Base-by-base conservation (phyloP, 179 eudicot genomes). In the Nepenthes alata region DNA sequence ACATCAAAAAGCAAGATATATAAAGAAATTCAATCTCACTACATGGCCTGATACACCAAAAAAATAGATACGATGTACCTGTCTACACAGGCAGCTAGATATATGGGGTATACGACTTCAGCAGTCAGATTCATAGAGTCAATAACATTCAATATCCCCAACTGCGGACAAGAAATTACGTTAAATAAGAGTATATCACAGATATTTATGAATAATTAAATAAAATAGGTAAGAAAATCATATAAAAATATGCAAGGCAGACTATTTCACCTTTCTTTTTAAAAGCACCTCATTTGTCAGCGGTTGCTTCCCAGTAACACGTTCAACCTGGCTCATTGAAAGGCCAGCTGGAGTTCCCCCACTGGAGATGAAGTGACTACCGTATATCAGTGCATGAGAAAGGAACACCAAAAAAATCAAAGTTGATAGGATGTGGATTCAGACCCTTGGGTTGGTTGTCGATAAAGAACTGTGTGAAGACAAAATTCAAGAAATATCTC, bases 401-500 rank as follows among this genome's bases (percentile, higher is more conserved):
- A 56, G 13, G 34, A 38, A 53, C 14, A 1, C 55, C 6, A 57
- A 11, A 1, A 12, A n/a, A 35, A 39, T 36, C 11, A 11, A 56
- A 12, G 55, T 12, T 56, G 11, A 58, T 53, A 47, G 36, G 38
- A 55, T 45, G 37, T 44, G 62, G 65, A 64, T 60, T 51, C 73
- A 73, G 39, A 91, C 98, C 98, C 77, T 71, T 81, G 88, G 77
- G 89, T 67, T 56, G 79, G 47, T 37, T 85, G 85, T 70, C 83
- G 95, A 75, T 84, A 89, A 57, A 91, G 61, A 68, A 83, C 58
- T 16, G 79, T 74, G 12, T 88, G 96, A 52, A 88, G 87, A 69
- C 98, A 86, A 79, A 91, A 91, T 41, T 91, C 98, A 61, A 83
- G 80, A 80, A 91, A 91, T 72, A 80, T 72, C 67, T 82, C 89